Evolutionary conservation across 345 rosid species (phyloP).

Genomic region (Viola odorata): DNA sequence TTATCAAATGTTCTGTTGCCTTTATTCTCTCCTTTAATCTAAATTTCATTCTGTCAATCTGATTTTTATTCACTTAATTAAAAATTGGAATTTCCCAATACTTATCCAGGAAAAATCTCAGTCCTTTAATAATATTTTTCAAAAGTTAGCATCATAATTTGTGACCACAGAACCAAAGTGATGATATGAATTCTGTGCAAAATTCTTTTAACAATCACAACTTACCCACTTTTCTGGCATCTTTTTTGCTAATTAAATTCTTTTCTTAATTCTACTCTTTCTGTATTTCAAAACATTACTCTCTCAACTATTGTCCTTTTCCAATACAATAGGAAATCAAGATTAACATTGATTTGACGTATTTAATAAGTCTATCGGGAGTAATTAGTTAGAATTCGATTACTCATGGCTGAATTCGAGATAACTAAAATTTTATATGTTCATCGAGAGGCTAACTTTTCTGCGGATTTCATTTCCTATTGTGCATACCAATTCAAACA

Average conservation of each 20-base stretch:
- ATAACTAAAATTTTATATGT: no score
- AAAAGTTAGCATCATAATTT: slow-evolving; percentile 7
- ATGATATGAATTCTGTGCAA: background rate
- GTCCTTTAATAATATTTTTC: background rate
- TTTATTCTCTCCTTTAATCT: slow-evolving; percentile 31
- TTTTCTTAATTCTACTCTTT: no score
- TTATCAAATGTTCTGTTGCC: slow-evolving; percentile 27
- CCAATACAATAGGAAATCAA: no score
- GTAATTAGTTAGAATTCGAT: no score
- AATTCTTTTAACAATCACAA: background rate
- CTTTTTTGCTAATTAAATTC: background rate
- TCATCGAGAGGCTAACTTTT: no score
- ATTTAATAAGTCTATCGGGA: no score
- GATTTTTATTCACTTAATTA: background rate
- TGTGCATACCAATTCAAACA: no score
- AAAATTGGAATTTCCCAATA: background rate
- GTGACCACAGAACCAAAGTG: background rate
- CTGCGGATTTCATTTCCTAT: no score
- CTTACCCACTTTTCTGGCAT: background rate
- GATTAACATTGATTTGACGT: no score
- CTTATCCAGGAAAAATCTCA: background rate
- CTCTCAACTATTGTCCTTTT: no score
- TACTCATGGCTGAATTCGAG: no score
- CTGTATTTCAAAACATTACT: no score
- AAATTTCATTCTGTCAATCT: background rate